Evolutionary conservation across 345 rosid species (phyloP).

Genomic region (Sisymbrium altissimum): DNA sequence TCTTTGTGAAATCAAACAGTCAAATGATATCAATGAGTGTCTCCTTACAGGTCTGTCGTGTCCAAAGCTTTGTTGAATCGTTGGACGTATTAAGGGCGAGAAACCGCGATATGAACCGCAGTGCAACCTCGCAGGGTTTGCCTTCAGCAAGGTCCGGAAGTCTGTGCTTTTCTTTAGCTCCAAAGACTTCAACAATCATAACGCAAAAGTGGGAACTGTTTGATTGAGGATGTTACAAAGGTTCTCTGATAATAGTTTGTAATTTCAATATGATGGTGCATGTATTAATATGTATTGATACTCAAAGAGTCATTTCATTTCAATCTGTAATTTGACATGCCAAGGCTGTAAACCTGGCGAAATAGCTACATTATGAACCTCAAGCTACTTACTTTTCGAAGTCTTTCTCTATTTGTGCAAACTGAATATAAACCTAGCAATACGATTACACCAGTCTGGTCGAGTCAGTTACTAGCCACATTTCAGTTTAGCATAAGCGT

Average conservation of each 20-base stretch:
- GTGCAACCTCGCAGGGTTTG: slow-evolving; percentile 25
- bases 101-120: slow-evolving; percentile 30
- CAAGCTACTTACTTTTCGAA: slow-evolving; percentile 5
- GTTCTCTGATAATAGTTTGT: background rate
- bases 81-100: slow-evolving; percentile 40
- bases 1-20: slow-evolving; percentile 15
- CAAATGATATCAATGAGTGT: background rate
- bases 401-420: no score
- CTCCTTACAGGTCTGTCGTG: slow-evolving; percentile 37
- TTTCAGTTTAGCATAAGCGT: slow-evolving; percentile 7
- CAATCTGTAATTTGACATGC: slow-evolving; percentile 2
- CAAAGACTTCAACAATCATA: slow-evolving; percentile 36
- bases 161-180: slow-evolving; percentile 30
- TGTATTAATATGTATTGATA: background rate
- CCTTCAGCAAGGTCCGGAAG: slow-evolving; percentile 37
- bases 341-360: background rate
- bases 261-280: background rate
- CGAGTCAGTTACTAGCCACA: slow-evolving; percentile 3
- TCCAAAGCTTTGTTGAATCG: slow-evolving; percentile 41
- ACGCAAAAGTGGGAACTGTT: slow-evolving; percentile 49
- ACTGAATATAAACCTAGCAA: slow-evolving; percentile 11
- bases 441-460: background rate
- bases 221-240: slow-evolving; percentile 32
- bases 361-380: slow-evolving; percentile 8
- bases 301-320: slow-evolving; percentile 15